Evolutionary conservation across 2,329 filamentous ascomycete genomes (phyloP), one percentile per base, ranked within the genome.

Genomic region (Fusarium burgessii): DNA sequence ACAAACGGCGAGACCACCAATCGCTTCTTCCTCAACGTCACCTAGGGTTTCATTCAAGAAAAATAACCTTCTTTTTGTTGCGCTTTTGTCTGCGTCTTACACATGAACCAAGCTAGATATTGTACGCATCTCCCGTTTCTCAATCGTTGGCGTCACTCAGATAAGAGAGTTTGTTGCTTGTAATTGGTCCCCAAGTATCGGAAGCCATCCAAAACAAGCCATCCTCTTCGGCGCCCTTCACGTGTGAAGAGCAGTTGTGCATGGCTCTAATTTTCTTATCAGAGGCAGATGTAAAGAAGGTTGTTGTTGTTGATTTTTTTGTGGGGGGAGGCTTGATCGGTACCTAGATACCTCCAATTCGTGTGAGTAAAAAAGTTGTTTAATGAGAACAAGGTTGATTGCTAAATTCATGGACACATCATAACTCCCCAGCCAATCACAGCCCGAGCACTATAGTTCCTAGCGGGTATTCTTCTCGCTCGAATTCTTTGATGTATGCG

Each of bases 281-380:
- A 57, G 56, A 58, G 40, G 8, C 29, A 55, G 29, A 55, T 47
- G 29, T 14, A 35, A 35, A 47, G 40, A 27, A 46, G 45, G 38
- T 43, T 38, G 55, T 50, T 42, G 66, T 70, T 25, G 41, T 58
- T 65, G 33, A 29, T 42, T 65, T 62, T 51, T 68, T 23, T 23
- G 62, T 71, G 68, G 68, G 68, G 67, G 54, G 47, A 68, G 63
- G 68, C 60, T 71, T 41, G 56, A 50, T 67, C 54, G 65, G 56
- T 71, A 64, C 60, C 41, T 47, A 15, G 52, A 38, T 55, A 55
- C 52, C 46, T 47, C 29, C 57, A 57, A 58, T 72, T 72, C 62
- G 33, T 62, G 61, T 73, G 71, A 71, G 67, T 73, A 70, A 73
- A 73, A 73, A 49, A 25, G 54, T 71, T 71, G 40, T 69, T 73